Percentiles rank a stretch among this genome's conserved stretches.
Evolutionary conservation across 1,284 basidiomycete species (phyloP).

Genomic region (Peniophora sp.): DNA sequence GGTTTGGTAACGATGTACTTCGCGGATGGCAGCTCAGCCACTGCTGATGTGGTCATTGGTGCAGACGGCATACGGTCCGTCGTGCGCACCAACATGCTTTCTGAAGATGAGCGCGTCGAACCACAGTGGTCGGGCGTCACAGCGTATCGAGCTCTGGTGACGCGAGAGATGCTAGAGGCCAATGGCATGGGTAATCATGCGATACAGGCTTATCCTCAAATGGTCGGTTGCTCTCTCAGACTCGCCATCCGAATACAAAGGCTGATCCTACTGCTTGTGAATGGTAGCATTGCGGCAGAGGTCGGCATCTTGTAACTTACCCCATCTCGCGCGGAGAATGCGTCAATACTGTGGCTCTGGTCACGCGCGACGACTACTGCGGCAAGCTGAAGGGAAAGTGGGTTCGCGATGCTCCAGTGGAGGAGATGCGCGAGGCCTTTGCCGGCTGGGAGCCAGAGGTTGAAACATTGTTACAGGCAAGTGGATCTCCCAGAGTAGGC

Average conservation of each 20-base stretch:
- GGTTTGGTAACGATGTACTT: constrained; percentile 30
- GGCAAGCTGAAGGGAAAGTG: neutral
- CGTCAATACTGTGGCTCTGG: constrained; percentile 44
- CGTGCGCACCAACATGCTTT: constrained; percentile 19
- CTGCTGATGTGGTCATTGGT: constrained; percentile 44
- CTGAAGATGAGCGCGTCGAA: constrained; percentile 4
- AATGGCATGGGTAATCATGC: no score
- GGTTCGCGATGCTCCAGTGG: neutral
- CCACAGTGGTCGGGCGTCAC: neutral
- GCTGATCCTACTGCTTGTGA: no score
- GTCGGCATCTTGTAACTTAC: constrained; percentile 38
- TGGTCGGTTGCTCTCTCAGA: no score
- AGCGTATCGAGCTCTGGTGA: neutral
- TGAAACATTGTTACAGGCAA: neutral
- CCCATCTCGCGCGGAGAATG: constrained; percentile 35
- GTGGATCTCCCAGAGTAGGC: constrained; percentile 17
- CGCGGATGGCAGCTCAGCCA: constrained; percentile 34
- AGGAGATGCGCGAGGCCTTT: constrained; percentile 14
- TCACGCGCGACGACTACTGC: constrained; percentile 21
- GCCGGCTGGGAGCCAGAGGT: constrained; percentile 33
- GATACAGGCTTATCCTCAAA: no score
- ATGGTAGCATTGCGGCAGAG: neutral
- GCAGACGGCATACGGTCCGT: constrained; percentile 46
- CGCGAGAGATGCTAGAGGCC: neutral
- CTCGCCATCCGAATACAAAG: no score